A percentile compares a stretch with the other conserved stretches of the same genome.
Conservation (phyloP, 164 flowering plant species). For the Liquidambar formosana region DNA sequence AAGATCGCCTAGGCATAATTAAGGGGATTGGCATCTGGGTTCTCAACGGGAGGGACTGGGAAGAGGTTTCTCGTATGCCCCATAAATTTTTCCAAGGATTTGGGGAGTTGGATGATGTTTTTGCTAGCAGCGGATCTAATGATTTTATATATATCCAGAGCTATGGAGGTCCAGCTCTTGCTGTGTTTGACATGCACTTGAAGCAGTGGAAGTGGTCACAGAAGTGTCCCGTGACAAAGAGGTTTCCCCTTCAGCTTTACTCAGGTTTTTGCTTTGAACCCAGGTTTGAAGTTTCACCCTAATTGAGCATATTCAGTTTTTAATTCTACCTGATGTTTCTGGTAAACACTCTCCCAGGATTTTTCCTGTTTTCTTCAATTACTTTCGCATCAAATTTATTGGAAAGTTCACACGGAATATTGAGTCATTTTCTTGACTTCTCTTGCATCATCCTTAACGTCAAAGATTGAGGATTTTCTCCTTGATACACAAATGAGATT, state of each 20-base stretch:
- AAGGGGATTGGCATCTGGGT: slow-evolving; percentile 92
- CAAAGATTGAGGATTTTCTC: too few species aligned
- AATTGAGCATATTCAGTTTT: neutral
- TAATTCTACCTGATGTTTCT: too few species aligned
- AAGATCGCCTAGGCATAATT: slow-evolving; percentile 72
- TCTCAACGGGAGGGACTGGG: slow-evolving; percentile 70
- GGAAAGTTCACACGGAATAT: too few species aligned
- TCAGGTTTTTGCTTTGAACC: slow-evolving; percentile 94
- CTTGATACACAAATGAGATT: too few species aligned
- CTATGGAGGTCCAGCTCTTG: slow-evolving; percentile 81
- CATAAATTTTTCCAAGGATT: slow-evolving; percentile 87
- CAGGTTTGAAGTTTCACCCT: slow-evolving; percentile 71
- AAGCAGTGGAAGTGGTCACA: slow-evolving; percentile 92
- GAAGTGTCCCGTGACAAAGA: slow-evolving; percentile 79
- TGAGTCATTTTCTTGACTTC: too few species aligned
- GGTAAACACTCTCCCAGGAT: too few species aligned
- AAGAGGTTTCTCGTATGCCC: slow-evolving; percentile 82
- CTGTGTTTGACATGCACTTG: slow-evolving; percentile 58
- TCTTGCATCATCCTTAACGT: too few species aligned
- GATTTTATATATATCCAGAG: slow-evolving; percentile 87
- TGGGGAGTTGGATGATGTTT: slow-evolving; percentile 93
- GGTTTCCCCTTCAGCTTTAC: slow-evolving; percentile 89
- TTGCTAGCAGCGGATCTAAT: slow-evolving; percentile 73
- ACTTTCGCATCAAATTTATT: too few species aligned
- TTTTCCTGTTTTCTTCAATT: too few species aligned